Percentiles rank a stretch among this genome's conserved stretches.
phyloP scores from a whole-genome alignment of 352 stramenopile genomes.

The Plasmopara muralis region DNA sequence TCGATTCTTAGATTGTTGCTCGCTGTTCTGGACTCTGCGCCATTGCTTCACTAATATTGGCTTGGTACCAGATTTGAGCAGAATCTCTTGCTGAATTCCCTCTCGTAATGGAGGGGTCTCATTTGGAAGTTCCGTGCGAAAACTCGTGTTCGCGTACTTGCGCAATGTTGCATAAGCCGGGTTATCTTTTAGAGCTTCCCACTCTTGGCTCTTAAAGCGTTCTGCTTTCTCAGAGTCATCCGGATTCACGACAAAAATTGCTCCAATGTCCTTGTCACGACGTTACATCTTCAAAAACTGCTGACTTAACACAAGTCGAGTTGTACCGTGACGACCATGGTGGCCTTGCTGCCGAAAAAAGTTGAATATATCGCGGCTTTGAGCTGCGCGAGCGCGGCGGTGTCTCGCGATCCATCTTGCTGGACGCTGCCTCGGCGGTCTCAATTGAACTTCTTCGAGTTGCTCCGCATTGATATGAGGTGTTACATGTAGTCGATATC shows the following conservation, averaged over 20 bases:
- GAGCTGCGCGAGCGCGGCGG: background rate
- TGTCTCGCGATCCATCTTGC: no score
- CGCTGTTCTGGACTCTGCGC: background rate
- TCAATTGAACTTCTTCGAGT: background rate
- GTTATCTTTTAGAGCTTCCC: background rate
- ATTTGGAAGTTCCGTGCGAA: no score
- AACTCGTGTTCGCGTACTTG: no score
- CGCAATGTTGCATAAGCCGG: no score
- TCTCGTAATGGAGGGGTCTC: no score
- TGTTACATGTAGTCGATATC: background rate
- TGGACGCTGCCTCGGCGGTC: background rate
- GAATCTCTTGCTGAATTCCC: no score
- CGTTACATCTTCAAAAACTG: background rate
- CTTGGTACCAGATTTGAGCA: no score
- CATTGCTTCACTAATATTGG: no score
- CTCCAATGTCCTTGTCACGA: background rate
- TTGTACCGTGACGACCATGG: background rate
- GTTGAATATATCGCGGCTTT: background rate
- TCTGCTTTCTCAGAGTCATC: background rate
- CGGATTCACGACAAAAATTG: background rate
- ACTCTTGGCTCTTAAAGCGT: conserved; percentile 1
- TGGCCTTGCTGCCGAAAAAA: background rate
- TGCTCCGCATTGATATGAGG: background rate
- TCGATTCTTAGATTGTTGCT: no score
- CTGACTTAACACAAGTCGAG: background rate